A percentile compares a stretch with the other conserved stretches of the same genome.
Evolutionary conservation across 495 filamentous ascomycete genomes (phyloP).

Genomic region (Aspergillus baeticus): DNA sequence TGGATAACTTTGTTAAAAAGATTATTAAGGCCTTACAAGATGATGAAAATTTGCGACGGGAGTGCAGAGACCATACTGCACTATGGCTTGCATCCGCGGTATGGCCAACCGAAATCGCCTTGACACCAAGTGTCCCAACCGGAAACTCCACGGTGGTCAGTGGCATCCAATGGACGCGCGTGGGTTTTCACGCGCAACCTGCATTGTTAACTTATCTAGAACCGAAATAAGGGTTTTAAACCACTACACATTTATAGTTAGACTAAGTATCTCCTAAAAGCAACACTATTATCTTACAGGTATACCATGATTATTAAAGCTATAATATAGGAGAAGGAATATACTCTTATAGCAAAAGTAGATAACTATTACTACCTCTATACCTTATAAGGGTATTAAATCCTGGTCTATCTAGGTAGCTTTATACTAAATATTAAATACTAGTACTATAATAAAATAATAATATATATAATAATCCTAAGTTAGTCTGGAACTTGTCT

Average conservation of each 20-base stretch:
- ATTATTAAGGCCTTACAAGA: constrained; percentile 23
- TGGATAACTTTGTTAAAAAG: constrained; percentile 28
- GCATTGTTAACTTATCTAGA: constrained; percentile 21
- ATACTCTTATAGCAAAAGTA: constrained; percentile 23
- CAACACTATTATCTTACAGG: constrained; percentile 25
- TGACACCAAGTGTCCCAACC: constrained; percentile 28
- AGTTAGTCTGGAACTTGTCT: constrained; percentile 26
- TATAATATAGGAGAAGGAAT: constrained; percentile 23
- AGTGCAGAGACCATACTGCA: constrained; percentile 25
- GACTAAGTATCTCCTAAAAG: constrained; percentile 31
- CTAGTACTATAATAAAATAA: constrained; percentile 28
- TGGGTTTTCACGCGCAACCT: constrained; percentile 27
- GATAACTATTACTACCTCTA: constrained; percentile 25
- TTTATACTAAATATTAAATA: constrained; percentile 24
- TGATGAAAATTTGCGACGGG: constrained; percentile 19
- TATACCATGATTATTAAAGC: constrained; percentile 32
- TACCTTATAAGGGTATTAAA: constrained; percentile 21
- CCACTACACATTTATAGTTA: constrained; percentile 25
- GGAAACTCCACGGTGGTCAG: constrained; percentile 13
- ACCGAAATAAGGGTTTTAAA: constrained; percentile 26
- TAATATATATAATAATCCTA: constrained; percentile 26
- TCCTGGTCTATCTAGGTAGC: constrained; percentile 22
- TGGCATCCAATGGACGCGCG: constrained; percentile 18
- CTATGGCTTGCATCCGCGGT: constrained; percentile 26
- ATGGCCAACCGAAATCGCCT: constrained; percentile 22